Conservation (phyloP, 2,329 filamentous ascomycete genomes). For the Aspergillus clavatus region DNA sequence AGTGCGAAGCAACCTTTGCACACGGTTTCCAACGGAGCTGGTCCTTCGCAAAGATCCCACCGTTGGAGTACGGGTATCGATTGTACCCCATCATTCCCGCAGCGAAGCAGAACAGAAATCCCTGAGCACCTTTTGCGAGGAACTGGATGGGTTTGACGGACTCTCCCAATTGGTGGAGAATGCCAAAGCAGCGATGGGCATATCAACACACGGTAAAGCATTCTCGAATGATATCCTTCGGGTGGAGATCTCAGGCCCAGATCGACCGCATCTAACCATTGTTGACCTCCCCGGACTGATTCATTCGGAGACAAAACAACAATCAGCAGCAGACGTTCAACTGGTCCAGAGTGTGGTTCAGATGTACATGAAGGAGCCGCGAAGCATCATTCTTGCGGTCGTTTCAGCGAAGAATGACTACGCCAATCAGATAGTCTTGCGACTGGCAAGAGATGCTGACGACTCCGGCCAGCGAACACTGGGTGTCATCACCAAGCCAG, state of each 20-base stretch:
- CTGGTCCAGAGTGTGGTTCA: slow-evolving; percentile 48
- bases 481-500: slow-evolving; percentile 48
- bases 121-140: slow-evolving; percentile 7
- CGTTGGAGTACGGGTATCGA: slow-evolving; percentile 41
- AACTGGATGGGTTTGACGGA: slow-evolving; percentile 16
- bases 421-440: slow-evolving; percentile 55
- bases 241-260: slow-evolving; percentile 56
- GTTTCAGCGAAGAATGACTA: slow-evolving; percentile 49
- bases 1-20: slow-evolving; percentile 52
- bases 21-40: slow-evolving; percentile 58
- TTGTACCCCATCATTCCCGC: slow-evolving; percentile 32
- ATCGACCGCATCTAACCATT: slow-evolving; percentile 56
- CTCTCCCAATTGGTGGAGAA: slow-evolving; percentile 49
- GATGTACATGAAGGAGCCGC: slow-evolving; percentile 52
- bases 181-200: slow-evolving; percentile 51
- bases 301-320: slow-evolving; percentile 49
- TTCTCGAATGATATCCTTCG: slow-evolving; percentile 49
- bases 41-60: slow-evolving; percentile 44
- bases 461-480: slow-evolving; percentile 31
- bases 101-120: slow-evolving; percentile 4
- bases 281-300: slow-evolving; percentile 60
- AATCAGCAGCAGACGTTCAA: slow-evolving; percentile 49
- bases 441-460: slow-evolving; percentile 40
- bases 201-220: slow-evolving; percentile 21
- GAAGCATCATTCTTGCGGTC: slow-evolving; percentile 58